phyloP scores from a whole-genome alignment of 164 flowering plant species.

The Vitis amurensis region DNA sequence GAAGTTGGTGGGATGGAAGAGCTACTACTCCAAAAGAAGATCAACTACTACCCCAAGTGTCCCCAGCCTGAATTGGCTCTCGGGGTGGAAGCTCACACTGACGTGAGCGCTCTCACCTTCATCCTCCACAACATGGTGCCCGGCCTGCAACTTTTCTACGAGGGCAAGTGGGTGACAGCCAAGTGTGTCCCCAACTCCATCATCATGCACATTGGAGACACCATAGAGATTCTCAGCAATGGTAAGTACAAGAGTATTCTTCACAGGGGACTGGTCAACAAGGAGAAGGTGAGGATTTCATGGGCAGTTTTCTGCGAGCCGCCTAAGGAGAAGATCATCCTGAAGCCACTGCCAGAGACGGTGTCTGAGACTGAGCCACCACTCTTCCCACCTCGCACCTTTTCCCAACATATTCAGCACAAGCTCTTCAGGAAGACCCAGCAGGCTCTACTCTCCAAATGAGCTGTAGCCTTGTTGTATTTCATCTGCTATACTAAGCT shows the following conservation, averaged over 20 bases:
- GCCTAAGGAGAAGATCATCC: constrained; percentile 78
- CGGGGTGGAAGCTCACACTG: constrained; percentile 96
- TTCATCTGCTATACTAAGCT: not conserved
- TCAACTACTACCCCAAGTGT: constrained; percentile 94
- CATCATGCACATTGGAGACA: constrained; percentile 87
- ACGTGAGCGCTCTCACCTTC: constrained; percentile 81
- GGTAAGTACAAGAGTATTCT: constrained; percentile 87
- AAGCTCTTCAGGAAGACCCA: constrained; percentile 79
- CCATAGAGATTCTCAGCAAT: constrained; percentile 84
- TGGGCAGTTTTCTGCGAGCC: constrained; percentile 98
- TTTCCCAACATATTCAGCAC: constrained; percentile 70
- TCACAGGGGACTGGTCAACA: constrained; percentile 91
- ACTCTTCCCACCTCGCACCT: constrained; percentile 74
- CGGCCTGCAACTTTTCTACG: constrained; percentile 72
- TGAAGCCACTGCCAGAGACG: constrained; percentile 76
- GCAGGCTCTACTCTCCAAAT: constrained; percentile 20
- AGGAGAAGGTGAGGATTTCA: constrained; percentile 90
- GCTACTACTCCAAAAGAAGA: constrained; percentile 74
- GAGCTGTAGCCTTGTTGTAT: not conserved
- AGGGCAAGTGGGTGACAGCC: constrained; percentile 85
- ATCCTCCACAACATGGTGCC: constrained; percentile 98
- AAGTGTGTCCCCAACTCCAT: constrained; percentile 86
- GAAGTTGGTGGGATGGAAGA: constrained; percentile 87
- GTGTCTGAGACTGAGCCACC: constrained; percentile 70
- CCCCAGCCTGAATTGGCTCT: constrained; percentile 95